Percentiles rank a stretch among this genome's conserved stretches.
phyloP scores from a whole-genome alignment of 805 yeast species.

The Lachancea thermotolerans region DNA sequence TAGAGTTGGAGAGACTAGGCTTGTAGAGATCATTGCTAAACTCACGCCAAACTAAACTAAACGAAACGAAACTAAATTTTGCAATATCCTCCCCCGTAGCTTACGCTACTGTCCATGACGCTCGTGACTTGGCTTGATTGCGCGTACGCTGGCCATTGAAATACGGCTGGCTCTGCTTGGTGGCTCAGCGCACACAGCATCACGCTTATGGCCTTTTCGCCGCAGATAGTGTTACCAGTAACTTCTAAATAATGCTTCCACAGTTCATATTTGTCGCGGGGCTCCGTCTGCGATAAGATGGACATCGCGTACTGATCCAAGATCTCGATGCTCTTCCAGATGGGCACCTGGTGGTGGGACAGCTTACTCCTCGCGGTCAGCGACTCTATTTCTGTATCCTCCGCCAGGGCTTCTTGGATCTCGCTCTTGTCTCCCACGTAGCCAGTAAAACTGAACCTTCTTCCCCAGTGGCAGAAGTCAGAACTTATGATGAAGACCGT shows the following conservation, averaged over 20 bases:
- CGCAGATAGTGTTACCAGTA: constrained; percentile 91
- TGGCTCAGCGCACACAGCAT: constrained; percentile 44
- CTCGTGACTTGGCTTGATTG: constrained; percentile 57
- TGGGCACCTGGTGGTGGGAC: constrained; percentile 37
- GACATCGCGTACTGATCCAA: constrained; percentile 70
- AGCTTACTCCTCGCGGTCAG: constrained; percentile 25
- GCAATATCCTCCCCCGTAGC: constrained; percentile 74
- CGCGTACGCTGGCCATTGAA: constrained; percentile 72
- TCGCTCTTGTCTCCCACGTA: constrained; percentile 35
- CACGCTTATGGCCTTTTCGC: constrained; percentile 73
- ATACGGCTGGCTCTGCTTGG: constrained; percentile 21
- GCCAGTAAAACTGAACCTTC: constrained; percentile 51
- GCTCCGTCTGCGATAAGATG: constrained; percentile 34
- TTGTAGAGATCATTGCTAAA: too few species aligned
- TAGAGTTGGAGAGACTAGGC: too few species aligned
- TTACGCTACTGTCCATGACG: constrained; percentile 69
- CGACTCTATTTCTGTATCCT: constrained; percentile 28
- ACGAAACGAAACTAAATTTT: not conserved
- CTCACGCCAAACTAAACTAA: not conserved
- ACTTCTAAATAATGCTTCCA: constrained; percentile 62
- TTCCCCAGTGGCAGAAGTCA: constrained; percentile 96
- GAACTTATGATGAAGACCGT: constrained; percentile 70
- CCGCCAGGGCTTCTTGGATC: constrained; percentile 27
- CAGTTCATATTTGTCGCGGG: constrained; percentile 45
- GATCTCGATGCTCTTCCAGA: constrained; percentile 64